phyloP scores from a whole-genome alignment of 495 filamentous ascomycete species.

The Podospora conica region DNA sequence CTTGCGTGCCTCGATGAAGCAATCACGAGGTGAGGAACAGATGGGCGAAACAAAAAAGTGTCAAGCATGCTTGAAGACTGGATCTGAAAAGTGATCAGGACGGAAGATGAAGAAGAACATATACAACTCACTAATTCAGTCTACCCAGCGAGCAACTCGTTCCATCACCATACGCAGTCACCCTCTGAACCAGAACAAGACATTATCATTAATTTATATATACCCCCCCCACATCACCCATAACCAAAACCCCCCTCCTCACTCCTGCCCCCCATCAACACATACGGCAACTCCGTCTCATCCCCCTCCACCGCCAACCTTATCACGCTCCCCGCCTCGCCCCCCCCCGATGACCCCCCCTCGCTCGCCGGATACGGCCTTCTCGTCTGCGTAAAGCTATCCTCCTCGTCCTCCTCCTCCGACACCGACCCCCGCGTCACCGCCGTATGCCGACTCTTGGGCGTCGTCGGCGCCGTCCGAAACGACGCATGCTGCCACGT shows the following conservation, averaged over 20 bases:
- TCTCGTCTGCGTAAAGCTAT: conserved; percentile 42
- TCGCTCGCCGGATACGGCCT: conserved; percentile 33
- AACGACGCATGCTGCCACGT: conserved; percentile 31
- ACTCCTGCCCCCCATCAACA: conserved; percentile 26
- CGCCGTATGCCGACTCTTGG: conserved; percentile 33
- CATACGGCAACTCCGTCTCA: conserved; percentile 35
- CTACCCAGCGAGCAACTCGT: not conserved
- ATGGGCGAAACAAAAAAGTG: no score
- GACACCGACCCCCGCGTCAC: conserved; percentile 15
- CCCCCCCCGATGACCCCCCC: conserved; percentile 29
- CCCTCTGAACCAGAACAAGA: not conserved
- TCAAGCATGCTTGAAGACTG: no score
- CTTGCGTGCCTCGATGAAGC: no score
- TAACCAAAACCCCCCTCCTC: not conserved
- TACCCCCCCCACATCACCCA: not conserved
- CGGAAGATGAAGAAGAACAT: no score
- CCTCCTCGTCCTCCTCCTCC: no score
- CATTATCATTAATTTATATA: conserved; percentile 12
- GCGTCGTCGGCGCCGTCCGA: conserved; percentile 49
- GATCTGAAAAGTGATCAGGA: no score
- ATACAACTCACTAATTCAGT: not conserved
- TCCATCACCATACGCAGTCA: no score
- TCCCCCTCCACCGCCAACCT: conserved; percentile 34
- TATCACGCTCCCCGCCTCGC: conserved; percentile 24
- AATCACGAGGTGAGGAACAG: no score